A percentile compares a stretch with the other conserved stretches of the same genome.
These are phyloP conservation scores for Solanum chaucha DNA, from an alignment of 257 asterid genomes.

Conservation along the genomic window DNA sequence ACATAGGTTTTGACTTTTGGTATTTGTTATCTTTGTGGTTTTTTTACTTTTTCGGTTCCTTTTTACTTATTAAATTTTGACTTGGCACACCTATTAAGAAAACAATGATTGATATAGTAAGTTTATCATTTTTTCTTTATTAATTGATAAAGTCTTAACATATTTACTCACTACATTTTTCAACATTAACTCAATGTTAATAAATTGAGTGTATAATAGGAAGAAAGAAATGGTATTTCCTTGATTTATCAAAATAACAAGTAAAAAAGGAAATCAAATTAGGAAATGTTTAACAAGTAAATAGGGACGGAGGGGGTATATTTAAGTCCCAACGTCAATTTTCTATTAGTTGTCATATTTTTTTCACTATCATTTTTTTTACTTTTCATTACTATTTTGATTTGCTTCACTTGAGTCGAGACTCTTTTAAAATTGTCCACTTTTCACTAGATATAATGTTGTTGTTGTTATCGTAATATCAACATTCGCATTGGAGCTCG, in stretches of 20 bases:
- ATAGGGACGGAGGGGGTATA: neutral
- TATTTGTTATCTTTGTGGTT: neutral
- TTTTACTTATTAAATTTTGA: neutral
- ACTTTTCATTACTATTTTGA: neutral
- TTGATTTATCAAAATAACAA: too few relatives aligned
- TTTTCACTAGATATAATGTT: neutral
- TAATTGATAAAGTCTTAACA: too few relatives aligned
- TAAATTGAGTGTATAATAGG: too few relatives aligned
- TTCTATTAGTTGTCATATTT: neutral
- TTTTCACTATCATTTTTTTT: neutral
- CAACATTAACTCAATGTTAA: neutral
- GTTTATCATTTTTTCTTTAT: too few relatives aligned
- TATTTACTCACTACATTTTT: too few relatives aligned
- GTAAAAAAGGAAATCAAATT: neutral
- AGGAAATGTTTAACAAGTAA: neutral
- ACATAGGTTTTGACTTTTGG: too few relatives aligned
- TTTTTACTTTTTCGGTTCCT: neutral
- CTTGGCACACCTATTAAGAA: fast-evolving
- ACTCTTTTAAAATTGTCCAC: neutral
- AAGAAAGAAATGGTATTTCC: too few relatives aligned
- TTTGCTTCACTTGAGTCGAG: neutral
- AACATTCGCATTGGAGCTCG: fast-evolving
- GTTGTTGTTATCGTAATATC: fast-evolving
- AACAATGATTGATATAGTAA: fast-evolving
- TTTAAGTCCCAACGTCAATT: neutral